These are phyloP conservation scores for Fragilaria crotonensis DNA, from an alignment of 108 stramenopile genomes.

Conservation along the genomic window DNA sequence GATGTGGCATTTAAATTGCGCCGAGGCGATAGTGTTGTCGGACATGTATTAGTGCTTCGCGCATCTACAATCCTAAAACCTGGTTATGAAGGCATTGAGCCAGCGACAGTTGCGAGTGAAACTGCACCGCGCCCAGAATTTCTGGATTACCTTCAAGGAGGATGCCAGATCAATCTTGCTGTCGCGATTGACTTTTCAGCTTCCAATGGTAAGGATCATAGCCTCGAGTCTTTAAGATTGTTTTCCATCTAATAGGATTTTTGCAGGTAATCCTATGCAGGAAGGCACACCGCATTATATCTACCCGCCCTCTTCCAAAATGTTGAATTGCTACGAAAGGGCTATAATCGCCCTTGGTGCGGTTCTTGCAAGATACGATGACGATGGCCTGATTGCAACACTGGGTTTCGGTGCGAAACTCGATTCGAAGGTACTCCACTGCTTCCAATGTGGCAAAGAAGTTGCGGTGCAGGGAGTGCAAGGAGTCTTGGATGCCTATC, in stretches of 20 bases:
- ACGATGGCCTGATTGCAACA: conserved; percentile 77
- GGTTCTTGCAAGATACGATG: conserved; percentile 83
- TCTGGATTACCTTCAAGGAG: conserved; percentile 67
- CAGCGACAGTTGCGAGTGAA: too few species aligned
- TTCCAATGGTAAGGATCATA: conserved; percentile 83
- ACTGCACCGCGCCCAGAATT: conserved; percentile 48
- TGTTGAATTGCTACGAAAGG: conserved; percentile 78
- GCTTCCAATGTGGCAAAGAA: conserved; percentile 69
- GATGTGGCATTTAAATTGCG: conserved; percentile 1
- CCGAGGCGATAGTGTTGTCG: neutral
- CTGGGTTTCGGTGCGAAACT: conserved; percentile 93
- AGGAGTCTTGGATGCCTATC: conserved; percentile 85
- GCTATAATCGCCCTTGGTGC: conserved; percentile 74
- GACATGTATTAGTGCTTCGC: conserved; percentile 2
- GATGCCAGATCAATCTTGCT: conserved; percentile 62
- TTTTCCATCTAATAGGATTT: too few species aligned
- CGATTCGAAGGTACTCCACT: conserved; percentile 73
- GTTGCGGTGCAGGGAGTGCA: conserved; percentile 74
- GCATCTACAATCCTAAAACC: too few species aligned
- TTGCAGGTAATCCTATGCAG: conserved; percentile 52
- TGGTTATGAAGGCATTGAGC: too few species aligned
- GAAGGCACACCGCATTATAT: conserved; percentile 75
- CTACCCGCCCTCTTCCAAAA: conserved; percentile 44
- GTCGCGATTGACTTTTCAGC: conserved; percentile 94
- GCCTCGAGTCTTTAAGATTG: too few species aligned